Base-by-base conservation (phyloP, 345 rosid genomes). In the Clausena lansium region DNA sequence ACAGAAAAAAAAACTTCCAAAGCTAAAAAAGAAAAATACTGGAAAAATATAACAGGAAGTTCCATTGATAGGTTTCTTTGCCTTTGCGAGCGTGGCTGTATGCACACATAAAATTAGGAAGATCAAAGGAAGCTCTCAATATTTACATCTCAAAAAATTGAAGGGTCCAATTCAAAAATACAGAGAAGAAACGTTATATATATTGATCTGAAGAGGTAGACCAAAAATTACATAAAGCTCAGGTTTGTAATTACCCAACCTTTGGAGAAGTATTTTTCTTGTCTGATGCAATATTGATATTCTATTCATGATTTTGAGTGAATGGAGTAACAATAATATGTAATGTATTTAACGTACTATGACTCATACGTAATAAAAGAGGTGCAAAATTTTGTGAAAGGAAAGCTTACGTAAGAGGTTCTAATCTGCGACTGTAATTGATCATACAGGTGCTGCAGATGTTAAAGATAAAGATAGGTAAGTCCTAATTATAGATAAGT, bases 391-490 rank as follows among this genome's bases (percentile, higher is more conserved):
- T 73, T 73, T 22, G 76, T 55, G 83, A 67, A 20, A 64, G 59
- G 80, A 70, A 76, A 81, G 83, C 93, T 94, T 91, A 96, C 99
- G 75, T 90, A 85, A 57, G 95, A 91, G 77, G 87, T 83, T 82
- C 87, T 86, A 83, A 92, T 91, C 92, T 94, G 90, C 95, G 92
- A 90, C 79, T 88, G 91, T 80, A 96, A 78, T 73, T 96, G 90
- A 83, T 92, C 98, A 79, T 96, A 91, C 67, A 96, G 89, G 38
- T 71, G 85, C 99, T 96, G 86, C 84, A 82, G 19, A 83, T 4
- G 27, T 69, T 71, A 25, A 80, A 39, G 81, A 36, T 63, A 77
- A 57, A 17, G 73, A 79, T 76, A 77, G 39, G 38, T 71, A 62
- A 75, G 52, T 50, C 33, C 73, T 20, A 73, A 28, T 69, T 77